Conservation (phyloP, 2,329 filamentous ascomycete genomes). For the Colletotrichum higginsianum region DNA sequence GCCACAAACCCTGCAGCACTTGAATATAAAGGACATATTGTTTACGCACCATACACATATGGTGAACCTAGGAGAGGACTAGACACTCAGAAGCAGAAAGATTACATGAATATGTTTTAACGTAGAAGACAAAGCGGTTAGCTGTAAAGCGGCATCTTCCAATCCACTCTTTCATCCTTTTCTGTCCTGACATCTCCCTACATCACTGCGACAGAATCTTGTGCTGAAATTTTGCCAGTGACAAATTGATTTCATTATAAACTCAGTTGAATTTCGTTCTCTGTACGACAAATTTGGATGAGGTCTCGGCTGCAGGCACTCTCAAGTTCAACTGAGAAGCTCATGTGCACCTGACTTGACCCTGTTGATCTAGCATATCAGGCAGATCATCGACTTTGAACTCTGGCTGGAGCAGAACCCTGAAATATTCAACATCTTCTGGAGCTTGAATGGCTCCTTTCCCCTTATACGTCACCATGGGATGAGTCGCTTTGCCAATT, state of each 20-base stretch:
- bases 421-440: constrained; percentile 14
- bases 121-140: too few relatives aligned
- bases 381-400: neutral
- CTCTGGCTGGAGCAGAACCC: neutral
- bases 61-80: too few relatives aligned
- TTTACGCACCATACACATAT: too few relatives aligned
- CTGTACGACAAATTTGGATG: constrained; percentile 1
- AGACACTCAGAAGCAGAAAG: too few relatives aligned
- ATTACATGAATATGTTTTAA: too few relatives aligned
- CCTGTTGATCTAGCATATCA: neutral
- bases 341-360: neutral
- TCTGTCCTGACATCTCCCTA: too few relatives aligned
- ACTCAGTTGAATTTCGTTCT: constrained; percentile 13
- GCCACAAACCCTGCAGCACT: too few relatives aligned
- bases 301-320: constrained; percentile 10
- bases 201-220: too few relatives aligned
- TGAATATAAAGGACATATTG: too few relatives aligned
- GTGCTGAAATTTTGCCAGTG: too few relatives aligned
- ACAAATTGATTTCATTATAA: neutral
- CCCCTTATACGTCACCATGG: constrained; percentile 23
- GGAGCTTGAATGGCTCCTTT: constrained; percentile 26
- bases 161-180: too few relatives aligned
- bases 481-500: constrained; percentile 19
- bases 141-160: too few relatives aligned
- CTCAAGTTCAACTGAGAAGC: constrained; percentile 2